Percentiles rank a stretch among this genome's conserved stretches.
Evolutionary conservation across 805 yeast genomes (phyloP).

Genomic region (Hanseniaspora guilliermondii): DNA sequence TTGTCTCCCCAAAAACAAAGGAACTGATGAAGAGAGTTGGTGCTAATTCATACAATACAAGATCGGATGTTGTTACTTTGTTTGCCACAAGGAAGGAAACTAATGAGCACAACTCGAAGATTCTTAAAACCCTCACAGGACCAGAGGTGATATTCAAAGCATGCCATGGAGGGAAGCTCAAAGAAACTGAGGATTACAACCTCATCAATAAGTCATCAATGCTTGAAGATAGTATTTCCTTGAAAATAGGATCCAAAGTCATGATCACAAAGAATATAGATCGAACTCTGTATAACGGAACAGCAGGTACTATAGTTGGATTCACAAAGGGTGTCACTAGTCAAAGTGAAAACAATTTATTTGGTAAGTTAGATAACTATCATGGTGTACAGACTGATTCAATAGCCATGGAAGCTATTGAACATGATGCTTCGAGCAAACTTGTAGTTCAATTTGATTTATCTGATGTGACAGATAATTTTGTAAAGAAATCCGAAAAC

Average conservation of each 20-base stretch:
- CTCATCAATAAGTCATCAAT: constrained; percentile 41
- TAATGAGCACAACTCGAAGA: constrained; percentile 45
- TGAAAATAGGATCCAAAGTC: constrained; percentile 67
- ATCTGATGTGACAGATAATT: background rate
- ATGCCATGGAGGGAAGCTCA: background rate
- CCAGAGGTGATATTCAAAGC: constrained; percentile 32
- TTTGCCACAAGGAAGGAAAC: constrained; percentile 58
- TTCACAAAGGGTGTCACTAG: constrained; percentile 22
- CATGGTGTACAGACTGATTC: constrained; percentile 25
- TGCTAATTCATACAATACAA: constrained; percentile 35
- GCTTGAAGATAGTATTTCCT: constrained; percentile 36
- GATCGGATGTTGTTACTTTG: background rate
- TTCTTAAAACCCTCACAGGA: constrained; percentile 39
- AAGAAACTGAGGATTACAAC: background rate
- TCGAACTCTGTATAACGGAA: constrained; percentile 62
- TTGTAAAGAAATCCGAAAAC: background rate
- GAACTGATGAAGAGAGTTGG: constrained; percentile 34
- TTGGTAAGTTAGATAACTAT: too few species aligned
- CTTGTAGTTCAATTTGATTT: background rate
- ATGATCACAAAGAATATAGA: constrained; percentile 72
- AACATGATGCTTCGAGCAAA: constrained; percentile 18
- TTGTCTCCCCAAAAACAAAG: constrained; percentile 30
- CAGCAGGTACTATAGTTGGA: constrained; percentile 56
- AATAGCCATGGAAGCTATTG: constrained; percentile 20
- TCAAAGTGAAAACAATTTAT: too few species aligned